These are phyloP conservation scores for Colletotrichum plurivorum DNA, from an alignment of 2,329 filamentous ascomycete species.

Conservation along the genomic window DNA sequence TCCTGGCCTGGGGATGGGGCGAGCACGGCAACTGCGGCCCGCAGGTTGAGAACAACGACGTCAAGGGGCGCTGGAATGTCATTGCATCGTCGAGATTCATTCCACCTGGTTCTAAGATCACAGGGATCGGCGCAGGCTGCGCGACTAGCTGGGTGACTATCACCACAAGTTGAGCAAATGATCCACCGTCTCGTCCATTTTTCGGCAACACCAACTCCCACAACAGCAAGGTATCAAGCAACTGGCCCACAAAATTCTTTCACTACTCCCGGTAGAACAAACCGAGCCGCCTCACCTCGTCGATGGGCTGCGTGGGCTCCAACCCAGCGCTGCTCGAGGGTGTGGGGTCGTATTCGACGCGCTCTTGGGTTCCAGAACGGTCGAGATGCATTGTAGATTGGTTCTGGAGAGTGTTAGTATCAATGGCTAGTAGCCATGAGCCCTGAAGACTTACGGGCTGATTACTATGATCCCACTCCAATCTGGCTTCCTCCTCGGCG, in stretches of 20 bases:
- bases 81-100: constrained; percentile 72
- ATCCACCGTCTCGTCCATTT: constrained; percentile 22
- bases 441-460: constrained; percentile 67
- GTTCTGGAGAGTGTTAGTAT: constrained; percentile 56
- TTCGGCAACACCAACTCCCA: background rate
- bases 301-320: constrained; percentile 81
- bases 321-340: constrained; percentile 53
- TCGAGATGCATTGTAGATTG: constrained; percentile 60
- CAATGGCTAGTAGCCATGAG: background rate
- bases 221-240: constrained; percentile 48
- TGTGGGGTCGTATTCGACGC: constrained; percentile 44
- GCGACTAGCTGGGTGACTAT: constrained; percentile 87
- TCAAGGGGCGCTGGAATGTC: constrained; percentile 78
- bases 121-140: constrained; percentile 84
- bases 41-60: constrained; percentile 73
- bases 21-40: constrained; percentile 97
- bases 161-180: constrained; percentile 45
- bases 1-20: constrained; percentile 95
- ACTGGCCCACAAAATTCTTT: constrained; percentile 45
- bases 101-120: constrained; percentile 65
- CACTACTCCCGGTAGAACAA: constrained; percentile 52
- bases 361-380: constrained; percentile 50
- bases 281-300: constrained; percentile 70
- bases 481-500: constrained; percentile 74
- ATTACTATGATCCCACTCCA: constrained; percentile 82